A percentile compares a stretch with the other conserved stretches of the same genome.
Evolutionary conservation across 1,284 basidiomycete species (phyloP).

Genomic region (Veloboletus limbatus): DNA sequence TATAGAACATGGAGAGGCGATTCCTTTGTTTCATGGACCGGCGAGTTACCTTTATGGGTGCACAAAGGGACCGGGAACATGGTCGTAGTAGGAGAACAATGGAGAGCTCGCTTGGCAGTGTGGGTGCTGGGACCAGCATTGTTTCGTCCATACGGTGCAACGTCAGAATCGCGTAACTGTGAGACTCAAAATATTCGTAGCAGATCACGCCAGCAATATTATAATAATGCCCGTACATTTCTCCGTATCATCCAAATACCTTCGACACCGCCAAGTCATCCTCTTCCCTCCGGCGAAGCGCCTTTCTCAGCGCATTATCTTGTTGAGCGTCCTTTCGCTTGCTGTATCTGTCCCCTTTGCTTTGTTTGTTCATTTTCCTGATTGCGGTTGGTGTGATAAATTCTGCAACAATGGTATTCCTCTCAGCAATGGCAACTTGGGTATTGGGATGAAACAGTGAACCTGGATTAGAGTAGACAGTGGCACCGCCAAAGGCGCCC

Average conservation of each 20-base stretch:
- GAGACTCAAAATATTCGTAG: constrained; percentile 2
- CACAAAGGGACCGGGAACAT: constrained; percentile 25
- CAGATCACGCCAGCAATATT: neutral
- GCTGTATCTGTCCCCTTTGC: constrained; percentile 79
- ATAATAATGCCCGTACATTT: neutral
- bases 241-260: constrained; percentile 71
- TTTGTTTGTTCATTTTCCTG: constrained; percentile 68
- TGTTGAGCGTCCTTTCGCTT: constrained; percentile 76
- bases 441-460: constrained; percentile 25
- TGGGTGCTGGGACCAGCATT: constrained; percentile 16
- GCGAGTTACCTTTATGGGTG: constrained; percentile 29
- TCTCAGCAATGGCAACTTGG: constrained; percentile 8
- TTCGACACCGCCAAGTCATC: constrained; percentile 83
- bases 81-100: constrained; percentile 28
- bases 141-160: constrained; percentile 10
- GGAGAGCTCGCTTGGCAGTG: constrained; percentile 24
- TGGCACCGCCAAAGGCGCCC: constrained; percentile 93
- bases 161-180: constrained; percentile 3
- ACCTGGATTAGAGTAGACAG: constrained; percentile 96
- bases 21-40: constrained; percentile 27
- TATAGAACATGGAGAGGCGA: constrained; percentile 1
- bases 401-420: constrained; percentile 50
- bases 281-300: constrained; percentile 65
- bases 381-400: constrained; percentile 87
- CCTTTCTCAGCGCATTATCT: constrained; percentile 66